A percentile compares a stretch with the other conserved stretches of the same genome.
Conservation (phyloP, 106 monocot species). For the Posidonia australis region DNA sequence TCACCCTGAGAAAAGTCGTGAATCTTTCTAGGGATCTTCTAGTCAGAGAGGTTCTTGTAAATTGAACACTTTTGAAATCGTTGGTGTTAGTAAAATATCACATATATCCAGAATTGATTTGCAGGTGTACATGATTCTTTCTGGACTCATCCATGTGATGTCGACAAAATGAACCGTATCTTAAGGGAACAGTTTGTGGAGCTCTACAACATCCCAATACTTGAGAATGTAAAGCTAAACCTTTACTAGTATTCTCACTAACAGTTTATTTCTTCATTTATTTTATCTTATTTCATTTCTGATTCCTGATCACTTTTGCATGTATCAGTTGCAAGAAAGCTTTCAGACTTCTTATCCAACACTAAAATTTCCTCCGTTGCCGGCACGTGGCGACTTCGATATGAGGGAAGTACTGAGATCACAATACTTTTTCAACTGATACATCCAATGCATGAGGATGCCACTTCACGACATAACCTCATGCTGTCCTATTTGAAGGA, state of each 20-base stretch:
- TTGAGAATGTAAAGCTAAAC: slow-evolving; percentile 52
- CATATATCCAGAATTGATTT: background rate
- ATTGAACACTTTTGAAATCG: too few relatives aligned
- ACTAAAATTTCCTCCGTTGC: slow-evolving; percentile 55
- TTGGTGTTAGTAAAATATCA: background rate
- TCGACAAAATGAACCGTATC: slow-evolving; percentile 71
- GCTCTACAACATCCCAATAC: slow-evolving; percentile 66
- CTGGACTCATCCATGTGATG: slow-evolving; percentile 91
- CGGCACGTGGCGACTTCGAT: slow-evolving; percentile 62
- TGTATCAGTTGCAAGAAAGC: slow-evolving; percentile 53
- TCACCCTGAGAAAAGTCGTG: too few relatives aligned
- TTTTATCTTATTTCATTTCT: background rate
- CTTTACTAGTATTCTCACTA: background rate
- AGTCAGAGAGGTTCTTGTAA: too few relatives aligned
- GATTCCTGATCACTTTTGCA: background rate
- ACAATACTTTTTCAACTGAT: slow-evolving; percentile 82
- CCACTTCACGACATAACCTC: too few relatives aligned
- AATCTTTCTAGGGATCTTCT: too few relatives aligned
- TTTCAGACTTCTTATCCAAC: slow-evolving; percentile 68
- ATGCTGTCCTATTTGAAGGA: background rate
- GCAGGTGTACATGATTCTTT: slow-evolving; percentile 90
- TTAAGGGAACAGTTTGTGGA: slow-evolving; percentile 81
- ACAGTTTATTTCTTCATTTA: background rate
- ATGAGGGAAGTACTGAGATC: slow-evolving; percentile 50
- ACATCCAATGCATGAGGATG: background rate